Conservation (phyloP, 1,284 basidiomycete genomes). For the Leccinum fuscescens region DNA sequence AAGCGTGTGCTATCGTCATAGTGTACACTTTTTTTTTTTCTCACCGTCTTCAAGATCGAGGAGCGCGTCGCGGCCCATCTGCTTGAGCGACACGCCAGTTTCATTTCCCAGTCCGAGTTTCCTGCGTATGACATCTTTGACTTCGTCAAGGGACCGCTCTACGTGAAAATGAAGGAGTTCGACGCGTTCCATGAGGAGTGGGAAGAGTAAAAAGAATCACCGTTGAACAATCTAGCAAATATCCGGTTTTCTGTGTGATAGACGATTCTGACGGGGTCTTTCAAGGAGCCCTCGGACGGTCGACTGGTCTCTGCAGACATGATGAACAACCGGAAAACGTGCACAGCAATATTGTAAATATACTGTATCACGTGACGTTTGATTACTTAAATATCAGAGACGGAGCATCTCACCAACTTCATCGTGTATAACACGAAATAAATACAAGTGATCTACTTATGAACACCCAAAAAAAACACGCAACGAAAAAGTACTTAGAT, state of each 20-base stretch:
- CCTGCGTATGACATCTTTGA: slow-evolving; percentile 53
- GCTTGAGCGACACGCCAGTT: slow-evolving; percentile 48
- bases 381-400: background rate
- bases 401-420: background rate
- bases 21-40: slow-evolving; percentile 10
- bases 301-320: slow-evolving; percentile 39
- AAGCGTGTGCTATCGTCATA: background rate
- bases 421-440: background rate
- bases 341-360: background rate
- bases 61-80: slow-evolving; percentile 49
- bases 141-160: slow-evolving; percentile 61
- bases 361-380: background rate
- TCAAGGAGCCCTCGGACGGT: slow-evolving; percentile 21
- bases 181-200: background rate
- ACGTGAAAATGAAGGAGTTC: slow-evolving; percentile 6
- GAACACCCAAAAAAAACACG: slow-evolving; percentile 6
- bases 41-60: slow-evolving; percentile 74
- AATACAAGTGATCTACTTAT: background rate
- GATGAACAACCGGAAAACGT: background rate
- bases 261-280: slow-evolving; percentile 48
- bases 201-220: slow-evolving; percentile 34
- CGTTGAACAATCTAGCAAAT: slow-evolving; percentile 67
- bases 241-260: slow-evolving; percentile 48
- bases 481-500: background rate
- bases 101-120: slow-evolving; percentile 54